phyloP scores from a whole-genome alignment of 176 grass and related monocot species.

The Triticum monococcum region DNA sequence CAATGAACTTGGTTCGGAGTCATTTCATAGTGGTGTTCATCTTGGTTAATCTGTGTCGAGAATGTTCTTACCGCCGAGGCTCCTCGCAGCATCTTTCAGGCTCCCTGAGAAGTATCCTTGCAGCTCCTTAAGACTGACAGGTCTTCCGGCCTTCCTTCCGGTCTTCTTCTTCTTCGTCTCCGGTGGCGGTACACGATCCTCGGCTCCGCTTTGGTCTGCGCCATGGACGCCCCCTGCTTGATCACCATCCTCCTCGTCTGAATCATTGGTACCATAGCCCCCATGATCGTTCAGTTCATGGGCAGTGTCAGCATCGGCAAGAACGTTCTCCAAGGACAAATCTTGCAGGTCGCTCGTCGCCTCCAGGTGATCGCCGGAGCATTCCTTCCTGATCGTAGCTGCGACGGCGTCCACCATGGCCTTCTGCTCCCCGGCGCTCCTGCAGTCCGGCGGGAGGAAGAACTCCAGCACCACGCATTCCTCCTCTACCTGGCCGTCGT shows the following conservation, averaged over 20 bases:
- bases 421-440: conserved; percentile 44
- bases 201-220: background rate
- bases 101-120: conserved; percentile 74
- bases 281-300: conserved; percentile 11
- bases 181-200: background rate
- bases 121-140: conserved; percentile 62
- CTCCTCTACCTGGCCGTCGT: conserved; percentile 21
- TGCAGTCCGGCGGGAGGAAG: conserved; percentile 69
- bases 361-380: conserved; percentile 35
- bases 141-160: conserved; percentile 67
- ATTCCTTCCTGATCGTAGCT: conserved; percentile 33
- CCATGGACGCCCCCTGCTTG: background rate
- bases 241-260: conserved; percentile 3
- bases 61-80: conserved; percentile 64
- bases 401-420: conserved; percentile 21
- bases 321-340: background rate
- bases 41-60: background rate
- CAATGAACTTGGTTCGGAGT: background rate
- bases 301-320: background rate
- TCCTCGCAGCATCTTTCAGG: conserved; percentile 81
- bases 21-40: background rate
- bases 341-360: background rate
- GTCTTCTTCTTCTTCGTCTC: conserved; percentile 42
- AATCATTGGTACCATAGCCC: background rate
- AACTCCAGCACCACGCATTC: conserved; percentile 71